These are phyloP conservation scores for Diplocarpon mali DNA, from an alignment of 2,329 filamentous ascomycete genomes.

Conservation along the genomic window DNA sequence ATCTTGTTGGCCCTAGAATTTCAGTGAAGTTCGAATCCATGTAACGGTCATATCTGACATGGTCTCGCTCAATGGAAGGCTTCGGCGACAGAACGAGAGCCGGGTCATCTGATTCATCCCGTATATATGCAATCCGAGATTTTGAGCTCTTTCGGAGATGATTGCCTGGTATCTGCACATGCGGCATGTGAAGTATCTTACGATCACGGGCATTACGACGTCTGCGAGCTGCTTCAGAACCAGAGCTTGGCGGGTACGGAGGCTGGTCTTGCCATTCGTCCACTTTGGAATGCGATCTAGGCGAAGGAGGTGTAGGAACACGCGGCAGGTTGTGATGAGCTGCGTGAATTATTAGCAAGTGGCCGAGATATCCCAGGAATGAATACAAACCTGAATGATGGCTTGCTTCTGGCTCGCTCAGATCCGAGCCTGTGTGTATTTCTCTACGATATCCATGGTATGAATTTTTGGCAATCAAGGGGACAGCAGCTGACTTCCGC, in stretches of 20 bases:
- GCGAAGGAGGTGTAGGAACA: slow-evolving; percentile 10
- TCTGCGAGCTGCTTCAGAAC: neutral
- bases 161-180: neutral
- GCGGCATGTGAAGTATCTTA: neutral
- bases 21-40: neutral
- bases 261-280: neutral
- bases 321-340: slow-evolving; percentile 2
- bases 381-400: slow-evolving; percentile 1
- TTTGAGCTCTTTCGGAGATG: slow-evolving; percentile 3
- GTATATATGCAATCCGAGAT: slow-evolving; percentile 3
- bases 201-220: no score
- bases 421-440: slow-evolving; percentile 4
- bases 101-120: neutral
- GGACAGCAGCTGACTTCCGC: neutral
- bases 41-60: neutral
- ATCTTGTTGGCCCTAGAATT: neutral
- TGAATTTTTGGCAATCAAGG: neutral
- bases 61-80: neutral
- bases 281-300: neutral
- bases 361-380: neutral
- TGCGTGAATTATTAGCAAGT: slow-evolving; percentile 3
- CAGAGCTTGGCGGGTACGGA: neutral
- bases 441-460: slow-evolving; percentile 8
- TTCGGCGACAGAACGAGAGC: neutral
- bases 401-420: slow-evolving; percentile 8